phyloP scores from a whole-genome alignment of 169 alveolate species.

The Plasmodium blacklocki region DNA sequence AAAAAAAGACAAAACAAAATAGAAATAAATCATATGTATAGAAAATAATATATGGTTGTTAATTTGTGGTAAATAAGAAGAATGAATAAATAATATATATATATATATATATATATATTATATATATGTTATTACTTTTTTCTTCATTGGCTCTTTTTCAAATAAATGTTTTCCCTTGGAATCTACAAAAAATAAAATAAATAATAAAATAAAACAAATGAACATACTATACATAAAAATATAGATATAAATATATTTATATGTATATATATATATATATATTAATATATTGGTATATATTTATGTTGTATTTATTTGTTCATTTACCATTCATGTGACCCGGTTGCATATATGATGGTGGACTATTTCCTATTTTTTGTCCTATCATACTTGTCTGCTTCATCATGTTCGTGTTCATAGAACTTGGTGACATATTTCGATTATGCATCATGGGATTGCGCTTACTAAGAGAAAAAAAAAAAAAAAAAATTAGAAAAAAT shows the following conservation, averaged over 20 bases:
- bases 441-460: slow-evolving; percentile 37
- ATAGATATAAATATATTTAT: not conserved
- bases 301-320: not conserved
- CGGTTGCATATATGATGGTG: slow-evolving; percentile 25
- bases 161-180: slow-evolving; percentile 70
- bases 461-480: not conserved
- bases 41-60: not conserved
- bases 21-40: not conserved
- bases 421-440: slow-evolving; percentile 31
- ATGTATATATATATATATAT: not conserved
- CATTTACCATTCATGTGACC: slow-evolving; percentile 16
- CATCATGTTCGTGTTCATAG: slow-evolving; percentile 23
- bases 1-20: not conserved
- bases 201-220: not conserved
- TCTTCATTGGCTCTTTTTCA: slow-evolving; percentile 70
- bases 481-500: not conserved
- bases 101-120: slow-evolving; percentile 4
- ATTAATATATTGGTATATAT: not conserved
- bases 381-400: slow-evolving; percentile 18
- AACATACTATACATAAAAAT: not conserved
- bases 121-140: slow-evolving; percentile 22
- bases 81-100: not conserved
- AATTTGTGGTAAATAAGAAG: not conserved
- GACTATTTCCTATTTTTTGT: slow-evolving; percentile 35
- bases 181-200: slow-evolving; percentile 8